A percentile compares a stretch with the other conserved stretches of the same genome.
Conservation (phyloP, 192 early-diverging fungal species). For the Backusella psychrophila region DNA sequence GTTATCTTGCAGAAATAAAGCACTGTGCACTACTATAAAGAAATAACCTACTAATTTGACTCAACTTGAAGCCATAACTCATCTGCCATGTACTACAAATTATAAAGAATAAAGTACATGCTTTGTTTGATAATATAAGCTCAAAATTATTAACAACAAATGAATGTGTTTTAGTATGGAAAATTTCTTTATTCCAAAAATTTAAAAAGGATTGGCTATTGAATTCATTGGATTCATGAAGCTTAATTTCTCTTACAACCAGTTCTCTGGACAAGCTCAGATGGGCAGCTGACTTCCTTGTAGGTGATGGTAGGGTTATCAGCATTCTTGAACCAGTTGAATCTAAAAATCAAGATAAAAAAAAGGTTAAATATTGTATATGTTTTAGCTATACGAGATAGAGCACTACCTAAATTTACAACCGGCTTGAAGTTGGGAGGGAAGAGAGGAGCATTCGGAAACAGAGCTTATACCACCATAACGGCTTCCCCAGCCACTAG, state of each 20-base stretch:
- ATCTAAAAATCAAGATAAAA: neutral
- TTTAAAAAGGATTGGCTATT: too few relatives aligned
- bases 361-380: neutral
- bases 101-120: too few relatives aligned
- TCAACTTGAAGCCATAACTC: too few relatives aligned
- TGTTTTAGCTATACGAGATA: neutral
- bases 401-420: constrained; percentile 18
- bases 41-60: too few relatives aligned
- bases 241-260: constrained; percentile 21
- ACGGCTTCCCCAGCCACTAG: constrained; percentile 13
- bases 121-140: too few relatives aligned
- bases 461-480: constrained; percentile 22
- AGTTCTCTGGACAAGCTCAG: constrained; percentile 9
- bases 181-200: too few relatives aligned
- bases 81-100: too few relatives aligned
- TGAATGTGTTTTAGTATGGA: too few relatives aligned
- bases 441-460: constrained; percentile 13
- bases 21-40: too few relatives aligned
- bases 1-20: too few relatives aligned
- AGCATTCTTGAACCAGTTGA: constrained; percentile 27
- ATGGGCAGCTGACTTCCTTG: constrained; percentile 20
- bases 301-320: constrained; percentile 24
- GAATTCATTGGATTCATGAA: neutral
- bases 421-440: constrained; percentile 21
- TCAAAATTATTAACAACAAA: too few relatives aligned